Evolutionary conservation across 768 basidiomycete genomes (phyloP).

Genomic region (Trametes cingulata): DNA sequence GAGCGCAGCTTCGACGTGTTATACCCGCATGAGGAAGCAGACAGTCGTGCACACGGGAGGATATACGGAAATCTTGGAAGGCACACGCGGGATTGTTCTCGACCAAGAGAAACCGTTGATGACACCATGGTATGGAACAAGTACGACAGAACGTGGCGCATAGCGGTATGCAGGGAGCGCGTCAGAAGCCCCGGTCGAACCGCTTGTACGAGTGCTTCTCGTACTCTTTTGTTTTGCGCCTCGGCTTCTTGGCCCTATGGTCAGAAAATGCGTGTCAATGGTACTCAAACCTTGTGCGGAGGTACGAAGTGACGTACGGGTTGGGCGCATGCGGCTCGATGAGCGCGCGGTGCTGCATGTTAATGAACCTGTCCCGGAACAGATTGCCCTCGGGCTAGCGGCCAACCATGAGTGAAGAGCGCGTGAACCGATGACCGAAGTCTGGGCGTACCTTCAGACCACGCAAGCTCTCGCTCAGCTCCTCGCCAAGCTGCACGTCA

Average conservation of each 20-base stretch:
- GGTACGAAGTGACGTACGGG: conserved; percentile 48
- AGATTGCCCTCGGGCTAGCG: conserved; percentile 88
- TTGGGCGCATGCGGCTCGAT: conserved; percentile 85
- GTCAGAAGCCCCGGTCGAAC: conserved; percentile 46
- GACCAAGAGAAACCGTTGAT: no score
- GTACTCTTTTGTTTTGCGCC: conserved; percentile 58
- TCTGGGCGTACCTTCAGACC: conserved; percentile 67
- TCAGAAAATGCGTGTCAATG: conserved; percentile 8
- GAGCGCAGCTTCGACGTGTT: no score
- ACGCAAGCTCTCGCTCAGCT: conserved; percentile 81
- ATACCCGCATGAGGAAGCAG: no score
- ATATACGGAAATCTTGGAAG: no score
- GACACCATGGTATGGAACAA: no score
- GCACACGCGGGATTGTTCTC: no score
- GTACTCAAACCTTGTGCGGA: background rate
- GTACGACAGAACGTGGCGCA: background rate
- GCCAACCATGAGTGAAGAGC: background rate
- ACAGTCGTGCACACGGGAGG: no score
- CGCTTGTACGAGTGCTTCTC: conserved; percentile 82
- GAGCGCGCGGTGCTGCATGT: conserved; percentile 83
- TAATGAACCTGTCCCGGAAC: conserved; percentile 86
- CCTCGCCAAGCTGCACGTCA: conserved; percentile 89
- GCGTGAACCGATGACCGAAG: background rate
- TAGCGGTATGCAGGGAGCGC: background rate
- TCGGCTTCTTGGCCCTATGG: conserved; percentile 54